Evolutionary conservation across 148 eudicot genomes (phyloP), one percentile per base, ranked within the genome.

Genomic region (Cornus florida): DNA sequence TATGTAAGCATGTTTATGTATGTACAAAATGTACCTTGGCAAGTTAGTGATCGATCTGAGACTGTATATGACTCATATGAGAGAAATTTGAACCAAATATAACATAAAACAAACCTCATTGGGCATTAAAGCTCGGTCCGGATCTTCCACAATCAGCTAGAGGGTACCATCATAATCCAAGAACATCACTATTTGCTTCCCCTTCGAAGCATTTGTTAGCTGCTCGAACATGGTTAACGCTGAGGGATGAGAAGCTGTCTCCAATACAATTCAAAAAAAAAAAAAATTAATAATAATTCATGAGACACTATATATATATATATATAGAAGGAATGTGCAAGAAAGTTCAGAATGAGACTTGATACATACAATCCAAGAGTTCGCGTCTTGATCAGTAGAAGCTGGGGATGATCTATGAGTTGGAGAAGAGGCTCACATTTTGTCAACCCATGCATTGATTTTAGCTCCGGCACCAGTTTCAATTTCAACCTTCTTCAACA

Each of bases 101-200:
- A 28, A 28, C 23, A 62, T 4, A 62, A 19, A 12, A 75, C 82
- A 22, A 12, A 93, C 97, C 90, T 88, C 91, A 12, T 89, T 75
- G 11, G 96, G 81, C 94, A 93, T 93, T 87, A 92, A 90, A 71
- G 98, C 98, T 31, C 80, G 87, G 70, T 93, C 98, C 3, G 98
- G 98, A 87, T 93, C 89, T 69, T 88, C 86, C 7, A 93, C 98
- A 65, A 93, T 93, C 6, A 96, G 98, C 0, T 96, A 93, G 6
- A 93, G 89, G 2, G 98, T 93, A 2, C 98, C 98, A 75, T 93
- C 98, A 53, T 93, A 93, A 56, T 93, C 98, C 20, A 93, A 85
- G 73, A 93, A 93, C 85, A 93, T 83, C 1, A 88, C 94, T 0
- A 93, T 89, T 67, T 89, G 87, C 80, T 93, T 93, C 73, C 98